Percentiles rank a stretch among this genome's conserved stretches.
Conservation (phyloP, 352 stramenopile species). For the Pythium aquatile region DNA sequence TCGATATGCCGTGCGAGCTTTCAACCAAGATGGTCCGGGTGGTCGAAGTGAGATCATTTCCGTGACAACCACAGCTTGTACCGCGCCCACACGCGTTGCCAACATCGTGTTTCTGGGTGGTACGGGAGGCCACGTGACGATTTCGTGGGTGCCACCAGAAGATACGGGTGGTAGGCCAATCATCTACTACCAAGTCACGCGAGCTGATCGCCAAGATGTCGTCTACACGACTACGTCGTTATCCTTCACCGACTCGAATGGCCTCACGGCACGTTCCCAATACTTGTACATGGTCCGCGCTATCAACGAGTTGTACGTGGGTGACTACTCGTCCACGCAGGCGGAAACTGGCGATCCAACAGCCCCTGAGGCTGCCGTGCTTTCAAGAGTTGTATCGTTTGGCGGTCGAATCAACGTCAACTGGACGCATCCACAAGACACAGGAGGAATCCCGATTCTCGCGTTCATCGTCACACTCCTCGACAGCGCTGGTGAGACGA, state of each 20-base stretch:
- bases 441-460: conserved; percentile 37
- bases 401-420: conserved; percentile 46
- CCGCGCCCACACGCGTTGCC: conserved; percentile 27
- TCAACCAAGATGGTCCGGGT: conserved; percentile 49
- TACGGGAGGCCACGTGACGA: conserved; percentile 32
- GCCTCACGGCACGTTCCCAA: conserved; percentile 27
- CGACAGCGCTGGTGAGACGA: neutral
- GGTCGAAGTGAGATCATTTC: conserved; percentile 28
- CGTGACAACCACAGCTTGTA: conserved; percentile 20
- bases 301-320: conserved; percentile 42
- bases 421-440: conserved; percentile 39
- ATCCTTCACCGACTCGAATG: conserved; percentile 32
- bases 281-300: conserved; percentile 48
- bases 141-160: conserved; percentile 42
- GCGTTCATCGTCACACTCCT: conserved; percentile 30
- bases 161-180: conserved; percentile 50
- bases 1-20: conserved; percentile 39
- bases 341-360: conserved; percentile 29
- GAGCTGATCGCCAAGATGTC: conserved; percentile 18
- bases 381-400: conserved; percentile 27
- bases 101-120: conserved; percentile 11
- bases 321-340: conserved; percentile 1
- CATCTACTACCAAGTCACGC: conserved; percentile 40
- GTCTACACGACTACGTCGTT: conserved; percentile 5
- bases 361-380: conserved; percentile 26